Evolutionary conservation across 192 early-diverging fungal genomes (phyloP).

Genomic region (Umbelopsis isabellina): DNA sequence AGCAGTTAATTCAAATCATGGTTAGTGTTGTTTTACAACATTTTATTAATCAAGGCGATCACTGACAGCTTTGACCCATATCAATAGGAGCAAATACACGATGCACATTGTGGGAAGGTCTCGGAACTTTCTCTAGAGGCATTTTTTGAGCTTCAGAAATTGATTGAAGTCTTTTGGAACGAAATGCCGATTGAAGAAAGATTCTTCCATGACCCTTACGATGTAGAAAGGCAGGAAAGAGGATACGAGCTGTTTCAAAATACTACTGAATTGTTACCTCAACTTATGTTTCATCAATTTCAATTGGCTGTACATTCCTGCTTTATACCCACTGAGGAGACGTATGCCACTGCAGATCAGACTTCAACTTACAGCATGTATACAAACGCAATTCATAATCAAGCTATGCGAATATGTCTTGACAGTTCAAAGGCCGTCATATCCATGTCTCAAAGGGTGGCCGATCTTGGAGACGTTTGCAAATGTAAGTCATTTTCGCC

Average conservation of each 20-base stretch:
- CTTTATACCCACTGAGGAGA: neutral
- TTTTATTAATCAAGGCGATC: neutral
- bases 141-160: neutral
- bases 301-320: slow-evolving; percentile 1
- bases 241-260: neutral
- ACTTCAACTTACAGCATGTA: neutral
- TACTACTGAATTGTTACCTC: neutral
- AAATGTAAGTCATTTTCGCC: neutral
- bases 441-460: neutral
- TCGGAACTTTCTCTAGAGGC: neutral
- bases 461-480: neutral
- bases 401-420: slow-evolving; percentile 2
- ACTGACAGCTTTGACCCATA: neutral
- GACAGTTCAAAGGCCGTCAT: neutral
- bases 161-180: neutral
- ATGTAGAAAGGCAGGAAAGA: neutral
- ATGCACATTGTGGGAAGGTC: neutral
- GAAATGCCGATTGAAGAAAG: neutral
- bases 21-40: neutral
- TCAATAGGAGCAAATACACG: neutral
- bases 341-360: neutral
- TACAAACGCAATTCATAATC: neutral
- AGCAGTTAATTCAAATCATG: neutral
- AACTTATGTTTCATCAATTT: neutral
- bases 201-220: neutral